phyloP scores from a whole-genome alignment of 2,329 filamentous ascomycete genomes.

The Alternaria gaisen region DNA sequence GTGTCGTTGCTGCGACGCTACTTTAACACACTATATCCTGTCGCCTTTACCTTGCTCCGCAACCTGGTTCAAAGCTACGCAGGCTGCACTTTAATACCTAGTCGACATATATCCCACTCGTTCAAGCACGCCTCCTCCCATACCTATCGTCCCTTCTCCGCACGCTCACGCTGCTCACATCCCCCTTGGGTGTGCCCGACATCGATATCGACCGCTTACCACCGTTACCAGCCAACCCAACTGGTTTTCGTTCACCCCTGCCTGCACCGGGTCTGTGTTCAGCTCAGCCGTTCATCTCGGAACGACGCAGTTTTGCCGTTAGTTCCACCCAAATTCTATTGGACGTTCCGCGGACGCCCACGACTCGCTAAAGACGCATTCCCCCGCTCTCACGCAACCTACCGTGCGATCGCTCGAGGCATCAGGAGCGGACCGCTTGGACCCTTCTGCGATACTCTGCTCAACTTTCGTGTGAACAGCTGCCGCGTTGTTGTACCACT shows the following conservation, averaged over 20 bases:
- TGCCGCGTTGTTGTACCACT: conserved; percentile 19
- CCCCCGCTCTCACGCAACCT: conserved; percentile 46
- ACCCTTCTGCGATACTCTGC: conserved; percentile 30
- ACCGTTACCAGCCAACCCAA: conserved; percentile 19
- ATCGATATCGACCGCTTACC: conserved; percentile 24
- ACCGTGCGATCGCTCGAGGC: conserved; percentile 43
- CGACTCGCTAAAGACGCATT: conserved; percentile 47
- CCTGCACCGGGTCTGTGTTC: conserved; percentile 24
- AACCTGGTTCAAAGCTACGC: conserved; percentile 30
- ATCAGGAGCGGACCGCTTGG: conserved; percentile 36
- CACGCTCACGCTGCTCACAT: conserved; percentile 32
- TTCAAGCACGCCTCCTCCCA: conserved; percentile 44
- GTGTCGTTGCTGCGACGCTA: conserved; percentile 42
- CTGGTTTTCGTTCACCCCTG: conserved; percentile 24
- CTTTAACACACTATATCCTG: conserved; percentile 45
- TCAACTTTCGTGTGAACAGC: conserved; percentile 17
- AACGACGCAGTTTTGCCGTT: conserved; percentile 37
- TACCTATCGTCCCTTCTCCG: conserved; percentile 33
- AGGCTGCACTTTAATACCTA: conserved; percentile 41
- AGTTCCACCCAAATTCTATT: conserved; percentile 39
- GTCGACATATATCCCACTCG: conserved; percentile 48
- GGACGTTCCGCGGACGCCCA: conserved; percentile 36
- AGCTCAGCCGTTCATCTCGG: conserved; percentile 30
- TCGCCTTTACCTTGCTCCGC: conserved; percentile 43
- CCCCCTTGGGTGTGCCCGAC: conserved; percentile 27